These are phyloP conservation scores for Sugiyamaella xylanicola DNA, from an alignment of 1,139 yeast species.

Conservation along the genomic window DNA sequence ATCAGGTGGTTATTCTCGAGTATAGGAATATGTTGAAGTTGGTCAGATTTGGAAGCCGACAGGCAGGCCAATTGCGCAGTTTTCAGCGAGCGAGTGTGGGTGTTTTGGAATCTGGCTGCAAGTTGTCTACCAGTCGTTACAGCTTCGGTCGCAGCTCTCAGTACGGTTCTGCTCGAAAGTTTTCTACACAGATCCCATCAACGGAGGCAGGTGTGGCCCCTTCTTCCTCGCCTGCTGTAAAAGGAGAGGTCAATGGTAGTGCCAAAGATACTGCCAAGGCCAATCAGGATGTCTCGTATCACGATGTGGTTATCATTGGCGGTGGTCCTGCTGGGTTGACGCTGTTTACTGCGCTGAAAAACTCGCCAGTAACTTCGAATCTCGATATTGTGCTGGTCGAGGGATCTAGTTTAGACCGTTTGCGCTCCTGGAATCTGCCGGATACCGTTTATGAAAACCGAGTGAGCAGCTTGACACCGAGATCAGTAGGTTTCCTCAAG, in stretches of 20 bases:
- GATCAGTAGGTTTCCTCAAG: constrained; percentile 65
- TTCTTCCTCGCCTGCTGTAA: too few species aligned
- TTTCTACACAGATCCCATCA: too few species aligned
- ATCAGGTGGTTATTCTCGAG: too few species aligned
- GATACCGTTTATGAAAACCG: constrained; percentile 65
- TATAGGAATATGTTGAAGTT: neutral
- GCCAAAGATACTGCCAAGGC: neutral
- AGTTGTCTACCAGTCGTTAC: too few species aligned
- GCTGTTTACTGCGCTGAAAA: constrained; percentile 72
- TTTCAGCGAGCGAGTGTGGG: too few species aligned
- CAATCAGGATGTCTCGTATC: neutral
- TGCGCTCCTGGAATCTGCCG: constrained; percentile 62
- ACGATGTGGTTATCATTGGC: constrained; percentile 86
- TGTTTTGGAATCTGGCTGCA: too few species aligned
- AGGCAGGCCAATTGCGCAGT: too few species aligned
- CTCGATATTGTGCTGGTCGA: constrained; percentile 73
- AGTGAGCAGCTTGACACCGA: constrained; percentile 84
- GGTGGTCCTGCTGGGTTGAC: constrained; percentile 98
- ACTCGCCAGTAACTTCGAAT: constrained; percentile 61
- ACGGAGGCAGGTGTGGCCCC: too few species aligned
- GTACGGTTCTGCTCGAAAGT: too few species aligned
- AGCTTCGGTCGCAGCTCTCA: too few species aligned
- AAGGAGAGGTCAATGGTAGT: neutral
- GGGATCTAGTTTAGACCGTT: constrained; percentile 59
- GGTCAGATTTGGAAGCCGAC: neutral